Base-by-base conservation (phyloP, 768 basidiomycete genomes). In the Leccinellum rugosiceps region DNA sequence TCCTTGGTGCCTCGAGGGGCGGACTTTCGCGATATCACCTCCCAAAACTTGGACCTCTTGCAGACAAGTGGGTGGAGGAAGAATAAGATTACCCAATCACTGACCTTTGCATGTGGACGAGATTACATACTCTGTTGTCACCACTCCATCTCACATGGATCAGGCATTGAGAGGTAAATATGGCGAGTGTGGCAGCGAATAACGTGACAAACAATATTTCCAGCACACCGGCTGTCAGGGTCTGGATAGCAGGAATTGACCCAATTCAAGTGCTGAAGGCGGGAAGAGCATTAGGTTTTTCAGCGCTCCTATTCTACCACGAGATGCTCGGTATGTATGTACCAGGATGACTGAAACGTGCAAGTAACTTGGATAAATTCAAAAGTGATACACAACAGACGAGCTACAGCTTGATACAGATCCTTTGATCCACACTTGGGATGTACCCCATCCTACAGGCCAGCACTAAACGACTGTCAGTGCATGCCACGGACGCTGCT, bases 1-100 rank as follows among this genome's bases (percentile, higher is more conserved):
- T 81, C 60, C 69, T 73, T 5, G 81, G 83, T 62, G 84, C 83
- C 1, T 75, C 78, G 1, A 76, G 74, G 31, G 76, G 80, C 51
- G 79, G 76, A 19, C 72, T 64, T 11, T 87, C n/a, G 65, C 79
- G 82, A 52, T 90, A 77, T 68, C 81, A 81, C 62, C 68, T 88
- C 47, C 90, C 89, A 13, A 72, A 75, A 53, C 77, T 89, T 15
- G 90, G 89, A 3, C 73, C 76, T 23, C 67, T 88, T 13, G 90
- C 88, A 14, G 86, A 87, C 59, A 73, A 76, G 56, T 90, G 88
- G 86, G 76, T 91, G 11, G 73, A 75, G 10, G 87, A 86, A 58
- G 88, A 89, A 67, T 85, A 68, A 58, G 30, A 38, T 21, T 45
- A 19, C 10, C 4, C 34, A 11, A 23, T 19, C 48, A 38, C n/a